Percentiles rank a stretch among this genome's conserved stretches.
These are phyloP conservation scores for Casaregolazyma lundiana DNA, from an alignment of 1,139 yeast genomes.

Conservation along the genomic window DNA sequence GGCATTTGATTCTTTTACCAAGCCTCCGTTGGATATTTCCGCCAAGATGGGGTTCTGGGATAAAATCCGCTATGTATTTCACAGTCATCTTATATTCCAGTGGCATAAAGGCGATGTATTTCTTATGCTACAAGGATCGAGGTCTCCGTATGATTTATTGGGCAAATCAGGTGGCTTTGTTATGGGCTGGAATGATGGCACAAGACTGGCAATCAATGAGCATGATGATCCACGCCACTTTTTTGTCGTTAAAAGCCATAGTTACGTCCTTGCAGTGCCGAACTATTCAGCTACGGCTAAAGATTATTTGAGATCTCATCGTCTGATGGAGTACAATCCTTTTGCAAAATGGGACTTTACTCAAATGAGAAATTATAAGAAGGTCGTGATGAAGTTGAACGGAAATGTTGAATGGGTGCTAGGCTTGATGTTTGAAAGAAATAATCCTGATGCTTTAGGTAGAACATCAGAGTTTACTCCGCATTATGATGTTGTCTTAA, in stretches of 20 bases:
- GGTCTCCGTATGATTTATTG: slow-evolving; percentile 67
- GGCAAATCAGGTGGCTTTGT: slow-evolving; percentile 77
- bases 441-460: slow-evolving; percentile 24
- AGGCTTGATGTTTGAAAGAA: slow-evolving; percentile 47
- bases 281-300: slow-evolving; percentile 34
- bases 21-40: slow-evolving; percentile 78
- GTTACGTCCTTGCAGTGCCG: slow-evolving; percentile 66
- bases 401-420: slow-evolving; percentile 48
- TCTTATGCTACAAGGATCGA: slow-evolving; percentile 61
- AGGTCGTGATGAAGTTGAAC: slow-evolving; percentile 50
- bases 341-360: slow-evolving; percentile 23
- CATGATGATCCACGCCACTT: slow-evolving; percentile 59
- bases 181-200: slow-evolving; percentile 70
- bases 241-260: slow-evolving; percentile 59
- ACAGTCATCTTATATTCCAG: slow-evolving; percentile 46
- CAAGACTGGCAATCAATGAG: slow-evolving; percentile 55
- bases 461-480: slow-evolving; percentile 57
- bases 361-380: slow-evolving; percentile 32
- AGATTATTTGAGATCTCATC: slow-evolving; percentile 27
- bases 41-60: slow-evolving; percentile 81
- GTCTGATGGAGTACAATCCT: slow-evolving; percentile 21
- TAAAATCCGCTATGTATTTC: slow-evolving; percentile 56
- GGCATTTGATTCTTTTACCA: slow-evolving; percentile 78
- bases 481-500: slow-evolving; percentile 63
- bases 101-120: slow-evolving; percentile 49